Evolutionary conservation across 306 rosid genomes (phyloP), one percentile per base, ranked within the genome.

Genomic region (Cyclanthera cordifolia): DNA sequence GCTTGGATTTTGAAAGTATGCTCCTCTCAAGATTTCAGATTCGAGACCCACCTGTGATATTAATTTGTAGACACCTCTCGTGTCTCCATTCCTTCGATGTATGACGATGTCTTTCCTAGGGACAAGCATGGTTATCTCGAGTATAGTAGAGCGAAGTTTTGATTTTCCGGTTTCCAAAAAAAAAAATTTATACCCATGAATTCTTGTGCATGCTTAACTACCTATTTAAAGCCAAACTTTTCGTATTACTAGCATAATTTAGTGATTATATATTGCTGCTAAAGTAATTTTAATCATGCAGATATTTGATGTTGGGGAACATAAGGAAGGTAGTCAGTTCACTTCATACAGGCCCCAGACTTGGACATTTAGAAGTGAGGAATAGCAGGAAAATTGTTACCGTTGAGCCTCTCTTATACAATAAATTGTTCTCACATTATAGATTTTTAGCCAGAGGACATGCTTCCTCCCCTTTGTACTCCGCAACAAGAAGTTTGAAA

Each of bases 231-330:
- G 23, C 8, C 68, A 10, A 61, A 19, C 68, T 10, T 34, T 37
- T 37, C 28, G 17, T 11, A 17, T 11, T 37, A 20, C 37, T 19
- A 37, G 17, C 68, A 61, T 21, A 12, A 11, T 61, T 12, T 19
- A 37, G 12, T 28, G 13, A n/a, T 45, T 49, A 16, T 43, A 16
- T 46, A 69, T 32, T 57, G 14, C 41, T 52, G 4, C 61, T 70
- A 55, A 37, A 58, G 77, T 70, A 60, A 37, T 76, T 72, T 80
- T 54, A 63, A 69, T 19, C 3, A 53, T 76, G 88, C 95, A 93
- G 99, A 79, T 81, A 73, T 82, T 88, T 87, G 82, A 86, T 90
- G 82, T 86, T 88, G 68, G 76, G 81, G 78, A 54, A 63, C 72
- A 79, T 82, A 77, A 83, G 67, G 69, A 85, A 81, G 73, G 85